These are phyloP conservation scores for Colletotrichum phormii DNA, from an alignment of 2,329 filamentous ascomycete genomes.

Conservation along the genomic window DNA sequence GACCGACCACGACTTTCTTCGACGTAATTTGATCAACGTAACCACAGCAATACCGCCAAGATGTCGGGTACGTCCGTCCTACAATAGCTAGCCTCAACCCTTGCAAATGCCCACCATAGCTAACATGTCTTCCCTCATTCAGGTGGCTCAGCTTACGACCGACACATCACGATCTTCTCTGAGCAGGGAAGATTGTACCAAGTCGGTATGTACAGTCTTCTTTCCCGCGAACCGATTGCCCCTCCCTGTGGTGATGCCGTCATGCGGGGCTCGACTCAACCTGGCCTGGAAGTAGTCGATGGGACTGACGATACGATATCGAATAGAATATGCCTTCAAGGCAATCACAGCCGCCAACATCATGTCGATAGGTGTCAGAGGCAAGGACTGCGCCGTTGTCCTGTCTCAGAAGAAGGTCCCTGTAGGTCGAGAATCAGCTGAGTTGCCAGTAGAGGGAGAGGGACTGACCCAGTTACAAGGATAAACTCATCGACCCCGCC, in stretches of 20 bases:
- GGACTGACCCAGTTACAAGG: slow-evolving; percentile 66
- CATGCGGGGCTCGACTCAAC: slow-evolving; percentile 25
- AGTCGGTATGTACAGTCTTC: slow-evolving; percentile 81
- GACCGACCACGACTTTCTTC: slow-evolving; percentile 40
- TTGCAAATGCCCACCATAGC: slow-evolving; percentile 36
- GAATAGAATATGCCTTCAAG: slow-evolving; percentile 99
- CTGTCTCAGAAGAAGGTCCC: slow-evolving; percentile 99
- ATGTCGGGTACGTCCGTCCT: slow-evolving; percentile 63
- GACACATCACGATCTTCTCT: slow-evolving; percentile 99
- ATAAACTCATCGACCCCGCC: slow-evolving; percentile 97
- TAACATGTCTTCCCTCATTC: slow-evolving; percentile 44
- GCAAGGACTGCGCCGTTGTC: slow-evolving; percentile 97
- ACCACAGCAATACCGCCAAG: slow-evolving; percentile 46
- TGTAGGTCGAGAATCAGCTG: slow-evolving; percentile 66
- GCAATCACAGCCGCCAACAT: slow-evolving; percentile 99
- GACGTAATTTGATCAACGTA: slow-evolving; percentile 3
- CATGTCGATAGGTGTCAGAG: slow-evolving; percentile 94
- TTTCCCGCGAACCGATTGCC: slow-evolving; percentile 20
- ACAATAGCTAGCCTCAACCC: slow-evolving; percentile 30
- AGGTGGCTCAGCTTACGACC: slow-evolving; percentile 93
- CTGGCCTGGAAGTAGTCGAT: not conserved
- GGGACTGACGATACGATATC: slow-evolving; percentile 41
- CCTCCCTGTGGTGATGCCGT: slow-evolving; percentile 34
- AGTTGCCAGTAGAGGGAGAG: slow-evolving; percentile 37
- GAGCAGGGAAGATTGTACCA: slow-evolving; percentile 98